Evolutionary conservation across 371 early-diverging fungal genomes (phyloP).

Genomic region (Syncephalastrum contaminatum): DNA sequence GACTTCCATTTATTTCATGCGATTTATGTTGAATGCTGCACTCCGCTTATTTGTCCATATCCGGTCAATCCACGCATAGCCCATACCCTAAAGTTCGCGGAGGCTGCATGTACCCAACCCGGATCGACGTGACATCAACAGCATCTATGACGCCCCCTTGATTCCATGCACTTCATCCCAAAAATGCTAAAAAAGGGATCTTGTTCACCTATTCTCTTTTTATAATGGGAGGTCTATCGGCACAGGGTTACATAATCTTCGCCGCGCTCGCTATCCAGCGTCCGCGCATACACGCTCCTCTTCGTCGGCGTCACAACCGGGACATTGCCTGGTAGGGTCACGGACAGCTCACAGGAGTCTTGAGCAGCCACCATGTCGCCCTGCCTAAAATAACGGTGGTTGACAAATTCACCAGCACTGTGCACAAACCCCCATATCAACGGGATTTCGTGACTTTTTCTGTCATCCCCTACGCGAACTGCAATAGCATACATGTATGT

Average conservation of each 20-base stretch:
- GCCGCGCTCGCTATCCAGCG: conserved; percentile 9
- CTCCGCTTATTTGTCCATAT: no score
- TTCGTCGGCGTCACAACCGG: conserved; percentile 1
- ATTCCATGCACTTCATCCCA: no score
- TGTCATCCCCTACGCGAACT: background rate
- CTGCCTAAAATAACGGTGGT: conserved; percentile 14
- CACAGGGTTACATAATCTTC: conserved; percentile 12
- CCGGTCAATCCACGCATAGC: no score
- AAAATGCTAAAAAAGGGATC: no score
- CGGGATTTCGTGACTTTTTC: conserved; percentile 21
- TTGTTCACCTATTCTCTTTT: no score
- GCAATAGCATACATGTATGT: background rate
- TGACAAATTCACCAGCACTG: conserved; percentile 30
- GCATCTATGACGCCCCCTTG: no score
- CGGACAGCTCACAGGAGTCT: conserved; percentile 35
- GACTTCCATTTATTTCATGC: no score
- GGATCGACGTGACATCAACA: no score
- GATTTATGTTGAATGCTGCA: no score
- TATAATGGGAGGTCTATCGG: conserved; percentile 1
- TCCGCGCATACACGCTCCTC: conserved; percentile 10
- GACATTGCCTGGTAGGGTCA: conserved; percentile 22
- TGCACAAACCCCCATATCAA: conserved; percentile 43
- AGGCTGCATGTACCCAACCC: no score
- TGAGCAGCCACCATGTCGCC: conserved; percentile 29
- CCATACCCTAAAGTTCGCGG: no score